Evolutionary conservation across 108 stramenopile species (phyloP).

Genomic region (Cyclotella kingstonii): DNA sequence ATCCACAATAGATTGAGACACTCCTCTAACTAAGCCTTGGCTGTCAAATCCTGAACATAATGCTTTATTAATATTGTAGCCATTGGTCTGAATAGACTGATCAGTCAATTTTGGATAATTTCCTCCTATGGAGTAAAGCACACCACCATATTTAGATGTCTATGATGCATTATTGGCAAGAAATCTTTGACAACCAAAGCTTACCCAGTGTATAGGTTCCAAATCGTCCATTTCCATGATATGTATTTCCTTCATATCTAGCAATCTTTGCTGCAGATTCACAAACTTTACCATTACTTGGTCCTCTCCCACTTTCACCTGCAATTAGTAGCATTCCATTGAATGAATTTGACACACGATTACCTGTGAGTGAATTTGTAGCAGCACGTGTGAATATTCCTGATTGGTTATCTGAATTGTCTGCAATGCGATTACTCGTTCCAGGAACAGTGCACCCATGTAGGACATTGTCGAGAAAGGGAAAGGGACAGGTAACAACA

Average conservation of each 20-base stretch:
- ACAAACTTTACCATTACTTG: constrained; percentile 43
- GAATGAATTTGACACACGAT: too few species aligned
- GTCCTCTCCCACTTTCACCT: constrained; percentile 38
- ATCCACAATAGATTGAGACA: constrained; percentile 40
- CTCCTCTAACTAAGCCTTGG: constrained; percentile 43
- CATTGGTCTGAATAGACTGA: constrained; percentile 45
- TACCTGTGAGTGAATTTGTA: neutral
- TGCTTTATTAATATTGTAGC: constrained; percentile 38
- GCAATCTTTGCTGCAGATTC: constrained; percentile 25
- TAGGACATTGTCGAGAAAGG: constrained; percentile 33
- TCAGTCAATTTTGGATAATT: constrained; percentile 56
- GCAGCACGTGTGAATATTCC: constrained; percentile 42
- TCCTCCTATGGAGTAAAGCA: neutral
- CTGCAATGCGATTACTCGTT: constrained; percentile 43
- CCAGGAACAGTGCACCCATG: constrained; percentile 65
- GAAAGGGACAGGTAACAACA: constrained; percentile 56
- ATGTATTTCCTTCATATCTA: constrained; percentile 57
- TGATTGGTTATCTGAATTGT: constrained; percentile 52
- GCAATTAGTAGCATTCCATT: constrained; percentile 58
- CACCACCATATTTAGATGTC: neutral
- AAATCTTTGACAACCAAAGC: neutral
- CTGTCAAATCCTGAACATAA: constrained; percentile 45
- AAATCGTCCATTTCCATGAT: constrained; percentile 46
- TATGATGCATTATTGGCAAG: neutral
- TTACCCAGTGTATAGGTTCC: constrained; percentile 37